Percentiles rank a stretch among this genome's conserved stretches.
These are phyloP conservation scores for Colletotrichum neosansevieriae DNA, from an alignment of 2,329 filamentous ascomycete genomes.

Conservation along the genomic window DNA sequence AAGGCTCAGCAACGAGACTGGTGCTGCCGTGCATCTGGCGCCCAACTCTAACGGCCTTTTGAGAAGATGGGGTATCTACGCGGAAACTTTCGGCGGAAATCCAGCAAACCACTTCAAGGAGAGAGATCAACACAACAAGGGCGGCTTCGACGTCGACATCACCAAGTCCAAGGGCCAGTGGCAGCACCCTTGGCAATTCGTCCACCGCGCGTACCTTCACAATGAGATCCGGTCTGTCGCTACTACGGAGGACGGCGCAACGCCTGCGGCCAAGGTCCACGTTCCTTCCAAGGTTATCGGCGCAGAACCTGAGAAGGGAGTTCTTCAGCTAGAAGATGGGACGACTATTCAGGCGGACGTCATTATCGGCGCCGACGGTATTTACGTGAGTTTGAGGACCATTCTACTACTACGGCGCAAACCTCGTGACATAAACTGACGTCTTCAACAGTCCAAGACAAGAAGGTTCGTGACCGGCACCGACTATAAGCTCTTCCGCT, in stretches of 20 bases:
- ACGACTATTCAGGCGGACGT: constrained; percentile 59
- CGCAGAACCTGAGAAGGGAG: constrained; percentile 55
- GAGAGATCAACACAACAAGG: constrained; percentile 52
- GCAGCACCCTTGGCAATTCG: constrained; percentile 61
- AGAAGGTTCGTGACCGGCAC: constrained; percentile 44
- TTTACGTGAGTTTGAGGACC: constrained; percentile 52
- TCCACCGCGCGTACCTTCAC: constrained; percentile 65
- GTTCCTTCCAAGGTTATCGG: constrained; percentile 56
- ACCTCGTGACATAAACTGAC: background rate
- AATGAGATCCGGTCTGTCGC: constrained; percentile 60
- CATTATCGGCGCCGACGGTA: constrained; percentile 67
- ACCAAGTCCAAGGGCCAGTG: constrained; percentile 53
- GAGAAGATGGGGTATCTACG: constrained; percentile 52
- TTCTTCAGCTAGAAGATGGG: constrained; percentile 60
- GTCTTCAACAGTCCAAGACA: constrained; percentile 41
- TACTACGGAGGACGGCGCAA: constrained; percentile 50
- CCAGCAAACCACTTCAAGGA: constrained; percentile 47
- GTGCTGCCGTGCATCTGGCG: constrained; percentile 72
- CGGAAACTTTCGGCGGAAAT: constrained; percentile 53
- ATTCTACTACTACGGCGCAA: no score
- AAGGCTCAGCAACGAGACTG: constrained; percentile 65
- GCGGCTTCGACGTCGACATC: constrained; percentile 52
- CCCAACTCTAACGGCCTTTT: constrained; percentile 72
- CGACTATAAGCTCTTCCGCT: constrained; percentile 51
- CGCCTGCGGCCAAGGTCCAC: constrained; percentile 52